phyloP scores from a whole-genome alignment of 2,329 filamentous ascomycete genomes.

The Aspergillus proliferans region DNA sequence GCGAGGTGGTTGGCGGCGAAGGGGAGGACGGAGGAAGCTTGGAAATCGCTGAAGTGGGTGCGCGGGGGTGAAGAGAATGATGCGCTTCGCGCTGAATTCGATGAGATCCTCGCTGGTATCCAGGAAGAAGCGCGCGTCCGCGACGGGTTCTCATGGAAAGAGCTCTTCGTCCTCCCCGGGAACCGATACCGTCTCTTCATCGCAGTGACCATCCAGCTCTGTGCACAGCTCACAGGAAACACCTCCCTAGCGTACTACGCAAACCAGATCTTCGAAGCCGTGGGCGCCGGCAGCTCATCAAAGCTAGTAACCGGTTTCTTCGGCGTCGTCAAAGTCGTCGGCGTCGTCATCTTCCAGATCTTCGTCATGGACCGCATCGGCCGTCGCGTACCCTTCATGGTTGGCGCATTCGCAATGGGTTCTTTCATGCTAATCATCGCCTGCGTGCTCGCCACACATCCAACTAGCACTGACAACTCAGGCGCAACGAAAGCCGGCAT shows the following conservation, averaged over 20 bases:
- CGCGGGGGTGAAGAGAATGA: constrained; percentile 41
- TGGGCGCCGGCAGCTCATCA: constrained; percentile 43
- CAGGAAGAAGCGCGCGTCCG: constrained; percentile 43
- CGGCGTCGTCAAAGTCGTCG: constrained; percentile 47
- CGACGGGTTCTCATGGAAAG: constrained; percentile 43
- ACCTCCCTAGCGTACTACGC: constrained; percentile 49
- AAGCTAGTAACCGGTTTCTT: constrained; percentile 50
- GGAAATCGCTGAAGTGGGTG: constrained; percentile 47
- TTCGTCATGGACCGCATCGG: constrained; percentile 48
- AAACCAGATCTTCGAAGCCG: constrained; percentile 47
- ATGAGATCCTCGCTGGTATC: constrained; percentile 40
- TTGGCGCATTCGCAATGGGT: constrained; percentile 46
- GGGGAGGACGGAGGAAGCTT: constrained; percentile 42
- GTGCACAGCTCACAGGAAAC: constrained; percentile 46
- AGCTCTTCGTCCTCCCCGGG: constrained; percentile 38
- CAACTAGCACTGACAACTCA: constrained; percentile 28
- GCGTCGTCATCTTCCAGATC: constrained; percentile 43
- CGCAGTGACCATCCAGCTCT: constrained; percentile 47
- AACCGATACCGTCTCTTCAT: constrained; percentile 46
- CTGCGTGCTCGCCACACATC: constrained; percentile 43
- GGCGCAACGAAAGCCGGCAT: constrained; percentile 34
- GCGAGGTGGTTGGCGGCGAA: constrained; percentile 44
- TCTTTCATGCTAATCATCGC: constrained; percentile 49
- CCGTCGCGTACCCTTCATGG: constrained; percentile 44
- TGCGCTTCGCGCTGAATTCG: constrained; percentile 29